phyloP scores from a whole-genome alignment of 2,329 filamentous ascomycete species.

The Lomentospora prolificans region DNA sequence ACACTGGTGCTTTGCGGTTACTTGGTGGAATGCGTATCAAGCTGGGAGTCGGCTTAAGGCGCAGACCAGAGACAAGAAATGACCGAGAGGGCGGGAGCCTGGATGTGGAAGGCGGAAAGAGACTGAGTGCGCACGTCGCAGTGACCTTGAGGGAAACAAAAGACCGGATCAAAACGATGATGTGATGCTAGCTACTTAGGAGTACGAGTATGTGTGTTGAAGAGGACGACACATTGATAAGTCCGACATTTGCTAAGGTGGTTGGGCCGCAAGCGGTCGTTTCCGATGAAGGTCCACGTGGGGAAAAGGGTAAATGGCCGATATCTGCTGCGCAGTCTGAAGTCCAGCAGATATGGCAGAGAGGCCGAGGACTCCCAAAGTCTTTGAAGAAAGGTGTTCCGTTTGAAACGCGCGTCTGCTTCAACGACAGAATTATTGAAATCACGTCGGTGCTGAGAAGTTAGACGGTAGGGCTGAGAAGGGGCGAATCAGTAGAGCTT shows the following conservation, averaged over 20 bases:
- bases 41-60: background rate
- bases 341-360: background rate
- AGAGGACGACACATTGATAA: conserved; percentile 2
- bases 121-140: background rate
- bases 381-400: background rate
- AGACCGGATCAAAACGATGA: background rate
- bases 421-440: background rate
- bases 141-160: too few relatives aligned
- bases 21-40: too few relatives aligned
- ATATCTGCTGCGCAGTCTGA: background rate
- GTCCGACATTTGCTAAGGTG: background rate
- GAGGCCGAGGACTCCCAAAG: background rate
- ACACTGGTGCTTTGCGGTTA: too few relatives aligned
- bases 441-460: background rate
- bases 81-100: too few relatives aligned
- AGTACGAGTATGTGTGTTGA: background rate
- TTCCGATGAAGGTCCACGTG: background rate
- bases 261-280: background rate
- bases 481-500: background rate
- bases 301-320: background rate
- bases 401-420: background rate
- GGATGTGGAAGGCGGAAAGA: background rate
- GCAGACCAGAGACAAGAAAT: too few relatives aligned
- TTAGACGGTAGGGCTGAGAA: background rate
- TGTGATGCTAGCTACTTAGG: background rate